phyloP scores from a whole-genome alignment of 2,329 filamentous ascomycete species.

The Colletotrichum sp. region DNA sequence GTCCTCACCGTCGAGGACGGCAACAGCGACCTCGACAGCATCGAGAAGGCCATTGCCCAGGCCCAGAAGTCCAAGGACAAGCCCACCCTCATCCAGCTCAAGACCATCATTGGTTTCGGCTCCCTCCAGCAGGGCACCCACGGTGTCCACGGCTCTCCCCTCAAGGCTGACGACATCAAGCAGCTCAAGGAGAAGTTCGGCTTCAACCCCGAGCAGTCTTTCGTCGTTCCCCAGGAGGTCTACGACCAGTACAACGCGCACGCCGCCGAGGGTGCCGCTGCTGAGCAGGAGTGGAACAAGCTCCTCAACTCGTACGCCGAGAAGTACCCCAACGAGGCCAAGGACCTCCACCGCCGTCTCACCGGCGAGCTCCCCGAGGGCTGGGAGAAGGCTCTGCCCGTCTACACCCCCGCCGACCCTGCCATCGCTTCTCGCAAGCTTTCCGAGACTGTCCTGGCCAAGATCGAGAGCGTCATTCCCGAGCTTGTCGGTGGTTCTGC shows the following conservation, averaged over 20 bases:
- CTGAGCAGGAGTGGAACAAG: constrained; percentile 94
- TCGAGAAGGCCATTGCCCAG: constrained; percentile 87
- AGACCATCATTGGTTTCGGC: constrained; percentile 96
- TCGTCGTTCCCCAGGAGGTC: constrained; percentile 92
- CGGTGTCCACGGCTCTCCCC: constrained; percentile 93
- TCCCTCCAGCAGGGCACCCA: constrained; percentile 92
- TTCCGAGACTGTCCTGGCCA: constrained; percentile 90
- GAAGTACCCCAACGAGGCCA: constrained; percentile 79
- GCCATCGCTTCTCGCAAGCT: constrained; percentile 95
- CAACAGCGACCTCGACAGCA: constrained; percentile 84
- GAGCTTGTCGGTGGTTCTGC: constrained; percentile 96
- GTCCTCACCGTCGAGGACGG: constrained; percentile 83
- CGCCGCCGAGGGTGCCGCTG: constrained; percentile 82
- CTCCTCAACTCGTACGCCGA: constrained; percentile 85
- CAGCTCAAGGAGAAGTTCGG: constrained; percentile 94
- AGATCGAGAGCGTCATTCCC: constrained; percentile 81
- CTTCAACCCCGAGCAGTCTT: constrained; percentile 93
- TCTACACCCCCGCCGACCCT: constrained; percentile 84
- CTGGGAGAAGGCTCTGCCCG: constrained; percentile 93
- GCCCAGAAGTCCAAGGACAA: constrained; percentile 91
- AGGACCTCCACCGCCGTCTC: constrained; percentile 82
- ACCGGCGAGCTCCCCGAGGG: constrained; percentile 87
- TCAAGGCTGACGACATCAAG: constrained; percentile 94
- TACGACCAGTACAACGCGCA: constrained; percentile 91
- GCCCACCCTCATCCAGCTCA: constrained; percentile 95